These are phyloP conservation scores for Kwoniella shandongensis DNA, from an alignment of 768 basidiomycete species.

Conservation along the genomic window DNA sequence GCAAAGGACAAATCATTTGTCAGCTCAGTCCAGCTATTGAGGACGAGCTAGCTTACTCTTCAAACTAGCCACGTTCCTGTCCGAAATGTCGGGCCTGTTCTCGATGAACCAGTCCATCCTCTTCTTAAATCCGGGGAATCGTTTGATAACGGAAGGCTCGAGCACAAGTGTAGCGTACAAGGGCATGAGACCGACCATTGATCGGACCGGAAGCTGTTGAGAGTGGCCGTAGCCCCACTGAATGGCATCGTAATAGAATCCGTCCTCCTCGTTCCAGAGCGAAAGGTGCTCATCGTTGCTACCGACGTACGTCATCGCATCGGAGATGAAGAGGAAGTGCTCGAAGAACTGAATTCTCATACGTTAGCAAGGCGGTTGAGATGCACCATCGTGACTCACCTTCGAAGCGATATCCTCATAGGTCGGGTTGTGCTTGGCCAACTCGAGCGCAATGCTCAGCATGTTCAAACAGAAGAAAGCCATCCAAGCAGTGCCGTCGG, in stretches of 20 bases:
- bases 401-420: constrained; percentile 99
- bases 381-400: constrained; percentile 61
- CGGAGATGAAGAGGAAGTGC: constrained; percentile 98
- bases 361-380: background rate
- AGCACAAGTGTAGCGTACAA: constrained; percentile 92
- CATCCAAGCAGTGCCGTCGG: constrained; percentile 99
- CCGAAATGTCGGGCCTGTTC: constrained; percentile 81
- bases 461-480: constrained; percentile 97
- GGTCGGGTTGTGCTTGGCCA: constrained; percentile 94
- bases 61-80: constrained; percentile 95
- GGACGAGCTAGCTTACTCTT: constrained; percentile 59
- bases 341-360: constrained; percentile 54
- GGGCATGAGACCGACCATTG: constrained; percentile 95
- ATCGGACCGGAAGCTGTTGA: constrained; percentile 89
- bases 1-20: too few species aligned
- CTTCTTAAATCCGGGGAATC: constrained; percentile 97
- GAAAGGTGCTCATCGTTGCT: constrained; percentile 71
- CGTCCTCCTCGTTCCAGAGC: constrained; percentile 94
- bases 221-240: constrained; percentile 75
- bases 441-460: constrained; percentile 96
- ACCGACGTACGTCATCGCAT: constrained; percentile 91
- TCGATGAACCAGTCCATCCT: constrained; percentile 98
- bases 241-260: constrained; percentile 98
- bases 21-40: constrained; percentile 72
- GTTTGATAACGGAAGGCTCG: constrained; percentile 81